phyloP scores from a whole-genome alignment of 2,329 filamentous ascomycete species.

The Scortechinia acanthostroma region DNA sequence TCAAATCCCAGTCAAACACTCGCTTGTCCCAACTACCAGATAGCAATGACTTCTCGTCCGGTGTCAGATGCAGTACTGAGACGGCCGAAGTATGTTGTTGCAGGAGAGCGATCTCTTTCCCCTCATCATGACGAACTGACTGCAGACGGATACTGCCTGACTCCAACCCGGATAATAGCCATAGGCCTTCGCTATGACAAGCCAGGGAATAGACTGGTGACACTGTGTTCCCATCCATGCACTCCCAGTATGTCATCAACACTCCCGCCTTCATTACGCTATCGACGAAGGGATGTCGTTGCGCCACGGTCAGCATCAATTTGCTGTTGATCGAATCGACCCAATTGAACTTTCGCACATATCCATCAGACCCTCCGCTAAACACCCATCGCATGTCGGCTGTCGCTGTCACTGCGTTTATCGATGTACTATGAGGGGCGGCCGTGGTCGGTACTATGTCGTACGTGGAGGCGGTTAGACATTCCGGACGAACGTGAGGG shows the following conservation, averaged over 20 bases:
- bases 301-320: conserved; percentile 61
- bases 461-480: conserved; percentile 43
- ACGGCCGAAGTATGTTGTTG: conserved; percentile 60
- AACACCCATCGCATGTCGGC: conserved; percentile 68
- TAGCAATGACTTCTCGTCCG: conserved; percentile 56
- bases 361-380: conserved; percentile 61
- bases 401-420: conserved; percentile 60
- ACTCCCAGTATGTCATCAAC: conserved; percentile 66
- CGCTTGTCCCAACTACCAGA: conserved; percentile 67
- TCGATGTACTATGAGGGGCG: conserved; percentile 63
- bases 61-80: conserved; percentile 49
- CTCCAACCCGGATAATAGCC: conserved; percentile 58
- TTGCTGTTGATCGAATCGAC: conserved; percentile 65
- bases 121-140: conserved; percentile 60
- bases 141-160: conserved; percentile 59
- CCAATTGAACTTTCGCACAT: conserved; percentile 68
- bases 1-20: conserved; percentile 65
- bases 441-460: conserved; percentile 66
- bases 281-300: conserved; percentile 66
- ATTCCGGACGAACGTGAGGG: background rate
- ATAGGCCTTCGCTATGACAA: conserved; percentile 58
- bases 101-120: conserved; percentile 52
- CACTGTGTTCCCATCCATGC: conserved; percentile 23
- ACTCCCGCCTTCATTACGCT: conserved; percentile 57
- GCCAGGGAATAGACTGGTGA: conserved; percentile 65